phyloP scores from a whole-genome alignment of 1,139 yeast species.

The Yamadazyma jaroonii region DNA sequence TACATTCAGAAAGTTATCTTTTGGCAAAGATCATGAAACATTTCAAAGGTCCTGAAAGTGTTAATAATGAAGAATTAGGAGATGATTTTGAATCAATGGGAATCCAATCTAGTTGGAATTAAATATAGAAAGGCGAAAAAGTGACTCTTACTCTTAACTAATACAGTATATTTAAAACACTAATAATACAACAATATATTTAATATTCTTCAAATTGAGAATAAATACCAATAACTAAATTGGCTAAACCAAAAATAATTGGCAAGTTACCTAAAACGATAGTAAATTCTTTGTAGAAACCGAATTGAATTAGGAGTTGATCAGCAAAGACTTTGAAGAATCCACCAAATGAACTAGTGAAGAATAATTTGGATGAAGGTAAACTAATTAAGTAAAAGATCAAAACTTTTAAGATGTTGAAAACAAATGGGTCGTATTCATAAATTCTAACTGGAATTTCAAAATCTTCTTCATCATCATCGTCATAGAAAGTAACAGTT shows the following conservation, averaged over 20 bases:
- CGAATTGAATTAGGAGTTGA: conserved; percentile 35
- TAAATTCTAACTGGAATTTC: conserved; percentile 34
- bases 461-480: conserved; percentile 37
- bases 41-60: conserved; percentile 40
- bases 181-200: conserved; percentile 17
- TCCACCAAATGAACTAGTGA: conserved; percentile 26
- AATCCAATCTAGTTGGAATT: conserved; percentile 37
- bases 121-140: not conserved
- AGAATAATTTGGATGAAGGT: conserved; percentile 30
- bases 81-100: conserved; percentile 40
- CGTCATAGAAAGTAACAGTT: conserved; percentile 28
- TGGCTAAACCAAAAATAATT: conserved; percentile 46
- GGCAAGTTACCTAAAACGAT: conserved; percentile 48
- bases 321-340: conserved; percentile 35
- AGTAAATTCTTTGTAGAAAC: conserved; percentile 34
- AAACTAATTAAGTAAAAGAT: conserved; percentile 41
- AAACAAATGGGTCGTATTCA: conserved; percentile 56
- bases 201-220: conserved; percentile 46
- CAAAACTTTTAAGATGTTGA: conserved; percentile 50
- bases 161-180: conserved; percentile 9
- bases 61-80: conserved; percentile 31
- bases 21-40: conserved; percentile 47
- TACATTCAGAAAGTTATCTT: conserved; percentile 36
- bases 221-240: conserved; percentile 49
- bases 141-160: too few relatives aligned